Percentiles rank a stretch among this genome's conserved stretches.
Evolutionary conservation across 306 rosid genomes (phyloP).

Genomic region (Quercus mongolica): DNA sequence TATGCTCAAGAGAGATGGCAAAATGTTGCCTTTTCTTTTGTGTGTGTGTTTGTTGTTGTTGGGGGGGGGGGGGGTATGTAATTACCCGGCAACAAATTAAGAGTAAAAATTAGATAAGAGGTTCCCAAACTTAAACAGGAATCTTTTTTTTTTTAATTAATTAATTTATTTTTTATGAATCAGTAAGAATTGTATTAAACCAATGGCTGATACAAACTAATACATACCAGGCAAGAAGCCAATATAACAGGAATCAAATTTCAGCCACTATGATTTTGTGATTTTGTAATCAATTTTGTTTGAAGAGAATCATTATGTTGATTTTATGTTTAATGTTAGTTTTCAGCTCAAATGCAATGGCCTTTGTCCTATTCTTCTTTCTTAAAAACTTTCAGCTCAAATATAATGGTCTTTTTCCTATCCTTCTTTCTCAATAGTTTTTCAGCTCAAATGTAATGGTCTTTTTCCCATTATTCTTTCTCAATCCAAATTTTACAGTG

Average conservation of each 20-base stretch:
- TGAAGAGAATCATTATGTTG: neutral
- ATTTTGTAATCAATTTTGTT: neutral
- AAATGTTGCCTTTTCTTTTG: neutral
- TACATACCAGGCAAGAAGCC: too few species aligned
- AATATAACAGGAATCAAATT: neutral
- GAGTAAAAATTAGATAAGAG: neutral
- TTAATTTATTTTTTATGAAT: too few species aligned
- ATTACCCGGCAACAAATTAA: neutral
- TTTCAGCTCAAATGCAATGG: neutral
- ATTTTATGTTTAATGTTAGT: neutral
- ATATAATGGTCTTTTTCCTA: neutral
- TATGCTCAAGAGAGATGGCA: neutral
- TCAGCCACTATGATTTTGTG: neutral
- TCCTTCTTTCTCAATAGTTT: neutral
- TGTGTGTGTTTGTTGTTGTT: too few species aligned
- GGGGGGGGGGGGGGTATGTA: too few species aligned
- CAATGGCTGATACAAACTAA: too few species aligned
- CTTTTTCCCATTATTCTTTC: neutral
- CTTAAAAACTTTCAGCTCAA: neutral
- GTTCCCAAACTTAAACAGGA: neutral
- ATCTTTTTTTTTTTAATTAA: neutral
- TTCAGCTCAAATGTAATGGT: neutral
- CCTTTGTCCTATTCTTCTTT: neutral
- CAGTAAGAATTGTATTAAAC: too few species aligned
- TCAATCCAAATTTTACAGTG: neutral